Evolutionary conservation across 177 flowering plant genomes (phyloP).

Genomic region (Vitis hybrid): DNA sequence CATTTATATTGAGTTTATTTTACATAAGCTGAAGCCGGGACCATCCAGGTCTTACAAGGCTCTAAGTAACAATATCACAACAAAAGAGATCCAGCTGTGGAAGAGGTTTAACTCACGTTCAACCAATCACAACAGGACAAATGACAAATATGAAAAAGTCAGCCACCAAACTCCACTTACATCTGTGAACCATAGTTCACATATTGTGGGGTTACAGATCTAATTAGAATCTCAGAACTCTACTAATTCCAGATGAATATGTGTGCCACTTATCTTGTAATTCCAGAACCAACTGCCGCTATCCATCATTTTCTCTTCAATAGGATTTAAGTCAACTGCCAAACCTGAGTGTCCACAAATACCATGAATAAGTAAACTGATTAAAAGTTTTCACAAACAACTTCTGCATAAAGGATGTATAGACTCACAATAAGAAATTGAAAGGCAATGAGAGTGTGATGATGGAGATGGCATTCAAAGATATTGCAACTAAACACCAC

Average conservation of each 20-base stretch:
- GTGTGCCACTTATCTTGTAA: conserved; percentile 55
- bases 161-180: conserved; percentile 13
- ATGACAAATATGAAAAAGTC: conserved; percentile 1
- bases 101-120: conserved; percentile 56
- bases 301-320: conserved; percentile 53
- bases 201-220: conserved; percentile 6
- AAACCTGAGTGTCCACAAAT: conserved; percentile 47
- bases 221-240: conserved; percentile 39
- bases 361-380: not conserved
- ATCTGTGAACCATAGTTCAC: conserved; percentile 69
- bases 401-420: too few relatives aligned
- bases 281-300: conserved; percentile 94
- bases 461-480: too few relatives aligned
- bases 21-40: conserved; percentile 5
- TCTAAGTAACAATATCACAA: not conserved
- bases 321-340: conserved; percentile 43
- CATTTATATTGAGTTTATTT: too few relatives aligned
- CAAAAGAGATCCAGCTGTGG: not conserved
- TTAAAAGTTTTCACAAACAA: not conserved
- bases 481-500: not conserved
- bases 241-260: conserved; percentile 64
- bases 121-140: conserved; percentile 32
- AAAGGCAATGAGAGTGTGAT: too few relatives aligned
- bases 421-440: not conserved
- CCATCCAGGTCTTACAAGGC: conserved; percentile 2